These are phyloP conservation scores for Eucalyptus polyanthemos DNA, from an alignment of 345 rosid species.

Conservation along the genomic window DNA sequence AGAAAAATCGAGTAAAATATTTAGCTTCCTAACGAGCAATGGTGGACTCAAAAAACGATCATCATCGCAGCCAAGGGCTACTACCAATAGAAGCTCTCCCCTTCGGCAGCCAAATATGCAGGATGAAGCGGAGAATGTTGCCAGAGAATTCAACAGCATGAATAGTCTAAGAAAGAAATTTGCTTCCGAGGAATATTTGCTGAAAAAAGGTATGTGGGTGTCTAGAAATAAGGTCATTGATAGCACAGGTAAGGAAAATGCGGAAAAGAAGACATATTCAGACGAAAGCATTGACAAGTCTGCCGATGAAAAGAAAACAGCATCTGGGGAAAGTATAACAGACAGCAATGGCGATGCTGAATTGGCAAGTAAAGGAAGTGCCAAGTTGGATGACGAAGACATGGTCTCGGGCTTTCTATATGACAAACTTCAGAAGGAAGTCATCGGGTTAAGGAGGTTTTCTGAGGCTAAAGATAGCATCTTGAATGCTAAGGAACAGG, in stretches of 20 bases:
- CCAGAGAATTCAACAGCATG: background rate
- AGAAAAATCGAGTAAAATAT: slow-evolving; percentile 45
- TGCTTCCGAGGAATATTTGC: slow-evolving; percentile 14
- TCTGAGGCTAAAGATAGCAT: slow-evolving; percentile 51
- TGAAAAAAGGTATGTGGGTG: slow-evolving; percentile 36
- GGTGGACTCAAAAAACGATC: slow-evolving; percentile 61
- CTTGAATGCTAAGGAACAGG: slow-evolving; percentile 54
- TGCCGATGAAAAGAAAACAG: slow-evolving; percentile 1
- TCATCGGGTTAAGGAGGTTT: slow-evolving; percentile 45
- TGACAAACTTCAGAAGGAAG: slow-evolving; percentile 86
- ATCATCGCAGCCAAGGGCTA: slow-evolving; percentile 53
- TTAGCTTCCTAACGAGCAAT: slow-evolving; percentile 57
- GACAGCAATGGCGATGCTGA: slow-evolving; percentile 10
- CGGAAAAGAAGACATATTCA: slow-evolving; percentile 16
- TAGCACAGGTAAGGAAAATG: slow-evolving; percentile 52
- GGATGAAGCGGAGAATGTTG: background rate
- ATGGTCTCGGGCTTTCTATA: slow-evolving; percentile 79
- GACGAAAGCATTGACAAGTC: slow-evolving; percentile 5
- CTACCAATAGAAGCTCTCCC: slow-evolving; percentile 25
- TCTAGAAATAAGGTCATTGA: slow-evolving; percentile 41
- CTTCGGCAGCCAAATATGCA: slow-evolving; percentile 23
- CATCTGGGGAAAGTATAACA: background rate
- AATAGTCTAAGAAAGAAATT: slow-evolving; percentile 11
- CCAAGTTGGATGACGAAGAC: slow-evolving; percentile 17
- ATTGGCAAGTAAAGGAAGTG: slow-evolving; percentile 7